A percentile compares a stretch with the other conserved stretches of the same genome.
These are phyloP conservation scores for Cytospora schulzeri DNA, from an alignment of 2,329 filamentous ascomycete genomes.

Conservation along the genomic window DNA sequence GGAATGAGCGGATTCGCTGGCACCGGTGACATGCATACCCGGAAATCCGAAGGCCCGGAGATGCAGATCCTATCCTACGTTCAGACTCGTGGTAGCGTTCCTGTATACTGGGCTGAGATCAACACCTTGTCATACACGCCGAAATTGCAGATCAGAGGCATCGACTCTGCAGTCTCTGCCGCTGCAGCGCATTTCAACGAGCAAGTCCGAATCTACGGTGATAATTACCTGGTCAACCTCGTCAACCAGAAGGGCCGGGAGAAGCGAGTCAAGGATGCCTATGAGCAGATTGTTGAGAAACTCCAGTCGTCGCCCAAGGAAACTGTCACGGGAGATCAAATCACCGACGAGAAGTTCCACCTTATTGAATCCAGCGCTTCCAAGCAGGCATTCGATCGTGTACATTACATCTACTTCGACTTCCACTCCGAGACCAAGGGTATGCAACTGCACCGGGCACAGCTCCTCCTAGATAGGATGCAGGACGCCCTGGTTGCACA, in stretches of 20 bases:
- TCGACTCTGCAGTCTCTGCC: constrained; percentile 77
- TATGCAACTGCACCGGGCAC: constrained; percentile 87
- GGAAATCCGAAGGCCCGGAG: constrained; percentile 69
- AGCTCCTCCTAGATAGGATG: constrained; percentile 81
- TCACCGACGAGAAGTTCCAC: constrained; percentile 81
- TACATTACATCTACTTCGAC: constrained; percentile 98
- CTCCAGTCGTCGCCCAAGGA: constrained; percentile 72
- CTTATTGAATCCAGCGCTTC: constrained; percentile 67
- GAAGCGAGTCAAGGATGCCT: constrained; percentile 84
- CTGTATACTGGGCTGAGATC: constrained; percentile 94
- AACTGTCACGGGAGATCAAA: constrained; percentile 62
- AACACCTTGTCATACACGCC: constrained; percentile 92
- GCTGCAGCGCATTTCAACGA: constrained; percentile 88
- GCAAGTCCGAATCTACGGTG: constrained; percentile 90
- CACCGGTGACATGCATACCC: constrained; percentile 74
- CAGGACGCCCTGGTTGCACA: constrained; percentile 75
- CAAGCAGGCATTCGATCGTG: constrained; percentile 69
- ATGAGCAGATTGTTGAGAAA: constrained; percentile 83
- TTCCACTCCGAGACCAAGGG: constrained; percentile 98
- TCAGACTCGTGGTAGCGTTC: constrained; percentile 94
- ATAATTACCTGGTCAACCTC: constrained; percentile 95
- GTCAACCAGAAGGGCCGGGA: constrained; percentile 97
- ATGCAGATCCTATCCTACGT: constrained; percentile 92
- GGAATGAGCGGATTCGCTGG: constrained; percentile 80
- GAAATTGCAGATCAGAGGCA: constrained; percentile 81